Evolutionary conservation across 495 filamentous ascomycete genomes (phyloP), one percentile per base, ranked within the genome.

Genomic region (Apodospora peruviana): DNA sequence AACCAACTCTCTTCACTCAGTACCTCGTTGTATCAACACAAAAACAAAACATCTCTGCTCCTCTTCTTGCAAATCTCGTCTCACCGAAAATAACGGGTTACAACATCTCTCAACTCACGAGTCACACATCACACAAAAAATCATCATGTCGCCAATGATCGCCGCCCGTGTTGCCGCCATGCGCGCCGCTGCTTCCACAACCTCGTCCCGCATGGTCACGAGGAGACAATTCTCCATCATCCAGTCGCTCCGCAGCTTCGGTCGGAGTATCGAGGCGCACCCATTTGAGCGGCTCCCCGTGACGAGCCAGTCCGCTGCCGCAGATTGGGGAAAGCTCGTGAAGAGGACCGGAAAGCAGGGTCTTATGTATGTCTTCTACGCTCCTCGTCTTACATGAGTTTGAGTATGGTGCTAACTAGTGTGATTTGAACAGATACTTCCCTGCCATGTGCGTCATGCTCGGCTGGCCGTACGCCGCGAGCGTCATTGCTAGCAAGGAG

Each of bases 231-330:
- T 65, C 57, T 65, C 62, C 41, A 44, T 63, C 25, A 40, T 61
- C 39, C 45, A 51, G 43, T 48, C 40, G 29, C 50, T 67, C 45
- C 64, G 64, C 32, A 21, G 20, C 36, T 58, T 62, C 22, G 61
- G 59, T 25, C 59, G 58, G 36, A 42, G 45, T 39, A 52, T 67
- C 42, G 64, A 67, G 62, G 17, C 62, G 17, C 64, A 67, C 36
- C 64, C 64, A 22, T 65, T 63, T 47, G 57, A 63, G 53, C 61
- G 64, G 12, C 53, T 65, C 22, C 64, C 64, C 35, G 50, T 56
- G 2, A 21, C 55, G 10, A 45, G 21, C 40, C 50, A 39, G 27
- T 19, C 59, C 14, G 49, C 52, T 9, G 20, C 47, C 2, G 57
- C 45, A n/a, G 64, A 67, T 47, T 65, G 53, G 52, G 57, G 52